Base-by-base conservation (phyloP, 306 rosid genomes). In the Crataegus laevigata region DNA sequence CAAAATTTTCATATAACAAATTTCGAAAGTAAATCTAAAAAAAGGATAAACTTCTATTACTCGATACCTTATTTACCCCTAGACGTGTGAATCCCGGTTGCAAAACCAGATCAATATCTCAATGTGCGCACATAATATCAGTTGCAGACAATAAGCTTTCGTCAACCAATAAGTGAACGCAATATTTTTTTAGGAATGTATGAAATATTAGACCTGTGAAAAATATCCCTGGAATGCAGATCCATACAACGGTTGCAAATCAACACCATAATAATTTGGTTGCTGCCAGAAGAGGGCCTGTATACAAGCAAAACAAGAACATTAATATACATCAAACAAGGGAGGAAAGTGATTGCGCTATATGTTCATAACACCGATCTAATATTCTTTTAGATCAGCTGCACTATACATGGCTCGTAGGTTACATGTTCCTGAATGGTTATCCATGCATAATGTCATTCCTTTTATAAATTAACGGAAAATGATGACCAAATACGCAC, bases 251-350 rank as follows among this genome's bases (percentile, higher is more conserved):
- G 96, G 90, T 40, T 90, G 89, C 91, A 94, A 90, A 88, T 94
- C 90, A 80, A 94, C 98, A 69, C 99, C 99, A 66, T 84, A 94
- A 77, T 92, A 94, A 79, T 87, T 92, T 70, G 90, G 96, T 73
- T 94, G 99, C 88, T 92, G 99, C 98, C 98, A 94, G 85, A 94
- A 94, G 84, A 94, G 96, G 32, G 98, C 99, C 94, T 84, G 82
- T 32, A 72, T 43, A 68, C 28, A 80, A 17, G 57, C 6, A 14
- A 67, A 68, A 79, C 10, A 69, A 67, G 30, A 51, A 72, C 11
- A 62, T 52, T 69, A 69, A 61, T 55, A 45, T 15, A 18, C 66
- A 68, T 34, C 34, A 9, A 50, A 21, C 1, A 52, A 29, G 18
- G 28, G 8, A 40, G 8, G 71, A 66, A 76, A 21, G 2, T 18